phyloP scores from a whole-genome alignment of 1,284 basidiomycete species.

The Xanthoconium separans region DNA sequence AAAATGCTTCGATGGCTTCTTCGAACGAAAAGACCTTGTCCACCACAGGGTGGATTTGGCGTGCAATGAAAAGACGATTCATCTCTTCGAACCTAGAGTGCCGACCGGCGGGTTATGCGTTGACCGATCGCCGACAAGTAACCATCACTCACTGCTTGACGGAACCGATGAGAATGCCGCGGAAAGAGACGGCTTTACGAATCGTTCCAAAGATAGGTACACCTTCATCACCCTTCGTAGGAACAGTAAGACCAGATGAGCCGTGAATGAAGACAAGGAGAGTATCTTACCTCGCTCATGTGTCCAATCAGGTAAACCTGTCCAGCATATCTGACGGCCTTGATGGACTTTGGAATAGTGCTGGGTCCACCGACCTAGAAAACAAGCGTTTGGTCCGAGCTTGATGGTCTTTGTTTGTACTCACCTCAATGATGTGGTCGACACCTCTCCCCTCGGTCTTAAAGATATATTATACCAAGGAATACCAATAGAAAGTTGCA shows the following conservation, averaged over 20 bases:
- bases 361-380: conserved; percentile 49
- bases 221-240: conserved; percentile 24
- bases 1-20: conserved; percentile 43
- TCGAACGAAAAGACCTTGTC: conserved; percentile 54
- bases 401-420: background rate
- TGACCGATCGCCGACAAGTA: background rate
- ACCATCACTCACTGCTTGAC: conserved; percentile 29
- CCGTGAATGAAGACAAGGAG: no score
- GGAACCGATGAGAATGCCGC: conserved; percentile 44
- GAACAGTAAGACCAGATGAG: background rate
- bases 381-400: background rate
- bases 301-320: conserved; percentile 51
- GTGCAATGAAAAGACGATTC: conserved; percentile 43
- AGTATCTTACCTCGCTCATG: conserved; percentile 36
- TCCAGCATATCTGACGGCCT: conserved; percentile 43
- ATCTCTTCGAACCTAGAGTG: conserved; percentile 42
- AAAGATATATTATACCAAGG: background rate
- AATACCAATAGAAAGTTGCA: background rate
- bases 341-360: conserved; percentile 47
- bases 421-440: conserved; percentile 57
- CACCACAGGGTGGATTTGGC: conserved; percentile 44
- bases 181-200: conserved; percentile 24
- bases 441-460: conserved; percentile 52
- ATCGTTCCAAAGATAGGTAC: conserved; percentile 35
- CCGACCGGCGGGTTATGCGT: background rate